These are phyloP conservation scores for Epichloe hybrida DNA, from an alignment of 2,329 filamentous ascomycete species.

Conservation along the genomic window DNA sequence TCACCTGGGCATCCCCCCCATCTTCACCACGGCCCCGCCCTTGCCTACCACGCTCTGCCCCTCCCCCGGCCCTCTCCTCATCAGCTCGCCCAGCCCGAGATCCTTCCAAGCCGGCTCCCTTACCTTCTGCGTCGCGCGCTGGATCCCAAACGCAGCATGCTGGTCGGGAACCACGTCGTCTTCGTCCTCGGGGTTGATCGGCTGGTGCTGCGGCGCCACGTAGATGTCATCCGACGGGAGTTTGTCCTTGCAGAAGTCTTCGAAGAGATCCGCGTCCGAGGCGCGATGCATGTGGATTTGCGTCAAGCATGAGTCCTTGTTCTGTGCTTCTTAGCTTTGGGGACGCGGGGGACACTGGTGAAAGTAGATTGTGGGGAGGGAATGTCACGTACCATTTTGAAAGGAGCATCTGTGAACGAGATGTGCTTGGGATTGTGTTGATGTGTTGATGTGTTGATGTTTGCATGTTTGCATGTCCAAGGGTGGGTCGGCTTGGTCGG, in stretches of 20 bases:
- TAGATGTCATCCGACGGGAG: constrained; percentile 69
- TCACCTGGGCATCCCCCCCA: background rate
- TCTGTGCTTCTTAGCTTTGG: constrained; percentile 24
- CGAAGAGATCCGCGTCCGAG: constrained; percentile 65
- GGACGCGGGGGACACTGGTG: too few species aligned
- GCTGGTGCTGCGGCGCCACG: constrained; percentile 66
- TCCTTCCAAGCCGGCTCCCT: constrained; percentile 69
- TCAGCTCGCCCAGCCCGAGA: constrained; percentile 56
- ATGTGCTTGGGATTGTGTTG: background rate
- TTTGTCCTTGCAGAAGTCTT: constrained; percentile 59
- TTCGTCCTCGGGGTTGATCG: constrained; percentile 76
- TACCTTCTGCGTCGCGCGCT: constrained; percentile 60
- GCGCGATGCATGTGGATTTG: constrained; percentile 62
- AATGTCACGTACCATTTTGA: background rate
- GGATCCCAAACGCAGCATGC: constrained; percentile 77
- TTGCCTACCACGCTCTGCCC: background rate
- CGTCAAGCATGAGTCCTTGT: constrained; percentile 63
- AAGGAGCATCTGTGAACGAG: background rate
- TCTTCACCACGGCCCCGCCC: constrained; percentile 5
- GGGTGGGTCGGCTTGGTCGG: too few species aligned
- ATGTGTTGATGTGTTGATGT: too few species aligned
- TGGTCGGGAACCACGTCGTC: constrained; percentile 82
- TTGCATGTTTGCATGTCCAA: too few species aligned
- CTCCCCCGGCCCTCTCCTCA: constrained; percentile 44
- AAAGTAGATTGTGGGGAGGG: background rate